Conservation (phyloP, 1,284 basidiomycete genomes). For the Trametes hirsuta region DNA sequence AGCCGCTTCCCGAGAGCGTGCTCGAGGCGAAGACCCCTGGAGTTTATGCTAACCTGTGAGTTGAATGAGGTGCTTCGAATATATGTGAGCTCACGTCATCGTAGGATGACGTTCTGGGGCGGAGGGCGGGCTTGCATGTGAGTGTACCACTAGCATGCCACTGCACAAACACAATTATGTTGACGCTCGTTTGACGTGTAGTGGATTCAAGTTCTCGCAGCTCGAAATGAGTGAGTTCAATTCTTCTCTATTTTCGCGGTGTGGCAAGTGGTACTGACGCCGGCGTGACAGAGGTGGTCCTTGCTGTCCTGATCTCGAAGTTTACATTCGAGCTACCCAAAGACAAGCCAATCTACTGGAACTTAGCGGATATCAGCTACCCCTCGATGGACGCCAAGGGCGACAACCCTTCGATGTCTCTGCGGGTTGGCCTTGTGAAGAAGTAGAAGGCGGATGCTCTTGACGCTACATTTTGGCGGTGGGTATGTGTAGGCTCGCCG, state of each 20-base stretch:
- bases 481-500: too few relatives aligned
- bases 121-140: conserved; percentile 16
- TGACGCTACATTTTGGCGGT: too few relatives aligned
- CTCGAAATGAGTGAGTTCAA: conserved; percentile 23
- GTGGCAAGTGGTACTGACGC: neutral
- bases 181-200: neutral
- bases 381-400: conserved; percentile 15
- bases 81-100: neutral
- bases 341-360: conserved; percentile 26
- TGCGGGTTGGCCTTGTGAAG: too few relatives aligned
- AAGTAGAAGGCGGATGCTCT: too few relatives aligned
- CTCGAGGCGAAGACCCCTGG: conserved; percentile 21
- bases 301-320: conserved; percentile 2
- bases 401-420: neutral
- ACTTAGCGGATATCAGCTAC: conserved; percentile 21
- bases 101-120: conserved; percentile 20
- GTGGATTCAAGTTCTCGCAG: conserved; percentile 26
- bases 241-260: neutral
- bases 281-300: conserved; percentile 6
- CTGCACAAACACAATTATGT: neutral
- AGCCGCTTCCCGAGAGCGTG: conserved; percentile 6
- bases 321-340: conserved; percentile 10
- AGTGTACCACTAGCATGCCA: neutral
- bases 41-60: conserved; percentile 24
- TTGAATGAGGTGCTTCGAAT: neutral